Percentiles rank a stretch among this genome's conserved stretches.
Evolutionary conservation across 192 early-diverging fungal genomes (phyloP).

Genomic region (Coemansia sp.): DNA sequence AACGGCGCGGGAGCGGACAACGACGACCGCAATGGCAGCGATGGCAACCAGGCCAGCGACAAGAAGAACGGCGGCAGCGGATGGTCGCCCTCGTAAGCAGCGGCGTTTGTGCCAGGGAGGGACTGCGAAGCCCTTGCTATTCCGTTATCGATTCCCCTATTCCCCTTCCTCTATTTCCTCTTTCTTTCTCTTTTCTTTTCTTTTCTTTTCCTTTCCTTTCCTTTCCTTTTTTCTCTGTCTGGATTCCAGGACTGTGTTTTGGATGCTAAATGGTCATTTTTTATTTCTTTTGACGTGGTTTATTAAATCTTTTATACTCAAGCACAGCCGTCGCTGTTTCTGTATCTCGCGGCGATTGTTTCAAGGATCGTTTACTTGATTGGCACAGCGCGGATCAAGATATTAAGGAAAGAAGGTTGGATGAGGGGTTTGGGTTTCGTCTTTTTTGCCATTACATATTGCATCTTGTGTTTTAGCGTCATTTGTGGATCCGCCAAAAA

Average conservation of each 20-base stretch:
- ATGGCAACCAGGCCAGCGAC: neutral
- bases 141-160: no score
- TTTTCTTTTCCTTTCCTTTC: neutral
- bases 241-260: neutral
- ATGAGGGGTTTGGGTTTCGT: neutral
- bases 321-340: no score
- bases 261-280: neutral
- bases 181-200: neutral
- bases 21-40: slow-evolving; percentile 12
- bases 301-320: no score
- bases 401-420: no score
- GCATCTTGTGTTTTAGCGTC: neutral
- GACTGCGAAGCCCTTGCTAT: no score
- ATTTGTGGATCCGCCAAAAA: neutral
- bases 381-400: no score
- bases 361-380: no score
- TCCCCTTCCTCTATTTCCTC: neutral
- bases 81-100: slow-evolving; percentile 45
- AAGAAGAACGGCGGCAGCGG: slow-evolving; percentile 17
- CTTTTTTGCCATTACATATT: neutral
- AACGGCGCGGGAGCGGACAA: slow-evolving; percentile 1
- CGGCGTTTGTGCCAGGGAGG: neutral
- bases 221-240: neutral
- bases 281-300: no score
- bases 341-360: no score